These are phyloP conservation scores for Syzygium jambos DNA, from an alignment of 345 rosid species.

Conservation along the genomic window DNA sequence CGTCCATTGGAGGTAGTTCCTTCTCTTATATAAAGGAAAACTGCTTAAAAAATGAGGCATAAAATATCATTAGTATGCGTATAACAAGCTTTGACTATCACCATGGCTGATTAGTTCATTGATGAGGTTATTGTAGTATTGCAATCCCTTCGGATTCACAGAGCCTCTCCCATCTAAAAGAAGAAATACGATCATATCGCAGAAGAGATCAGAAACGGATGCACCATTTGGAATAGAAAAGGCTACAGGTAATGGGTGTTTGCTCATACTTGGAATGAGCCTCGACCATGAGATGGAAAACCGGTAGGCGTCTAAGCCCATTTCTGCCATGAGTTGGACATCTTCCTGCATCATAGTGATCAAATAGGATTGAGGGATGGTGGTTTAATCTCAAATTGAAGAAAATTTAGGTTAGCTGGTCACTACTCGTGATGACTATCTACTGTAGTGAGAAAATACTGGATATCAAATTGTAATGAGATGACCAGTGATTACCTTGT, in stretches of 20 bases:
- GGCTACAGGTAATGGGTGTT: background rate
- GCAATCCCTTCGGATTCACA: slow-evolving; percentile 11
- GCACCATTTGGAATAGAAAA: background rate
- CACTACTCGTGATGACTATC: background rate
- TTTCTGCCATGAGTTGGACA: slow-evolving; percentile 19
- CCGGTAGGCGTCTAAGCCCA: slow-evolving; percentile 14
- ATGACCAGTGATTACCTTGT: slow-evolving; percentile 27
- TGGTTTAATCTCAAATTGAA: background rate
- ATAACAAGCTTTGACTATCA: background rate
- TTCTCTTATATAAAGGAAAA: background rate
- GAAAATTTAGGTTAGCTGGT: background rate
- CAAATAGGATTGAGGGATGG: background rate
- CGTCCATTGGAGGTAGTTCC: background rate
- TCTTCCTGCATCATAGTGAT: slow-evolving; percentile 12
- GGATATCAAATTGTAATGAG: background rate
- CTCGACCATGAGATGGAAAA: slow-evolving; percentile 27
- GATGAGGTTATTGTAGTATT: slow-evolving; percentile 10
- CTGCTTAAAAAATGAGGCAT: too few relatives aligned
- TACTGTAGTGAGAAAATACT: background rate
- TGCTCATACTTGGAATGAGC: slow-evolving; percentile 18
- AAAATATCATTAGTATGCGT: background rate
- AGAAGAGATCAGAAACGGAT: background rate
- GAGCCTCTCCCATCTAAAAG: slow-evolving; percentile 15
- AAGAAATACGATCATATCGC: background rate
- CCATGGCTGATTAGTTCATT: slow-evolving; percentile 5